These are phyloP conservation scores for Berberis vulgaris DNA, from an alignment of 164 flowering plant species.

Conservation along the genomic window DNA sequence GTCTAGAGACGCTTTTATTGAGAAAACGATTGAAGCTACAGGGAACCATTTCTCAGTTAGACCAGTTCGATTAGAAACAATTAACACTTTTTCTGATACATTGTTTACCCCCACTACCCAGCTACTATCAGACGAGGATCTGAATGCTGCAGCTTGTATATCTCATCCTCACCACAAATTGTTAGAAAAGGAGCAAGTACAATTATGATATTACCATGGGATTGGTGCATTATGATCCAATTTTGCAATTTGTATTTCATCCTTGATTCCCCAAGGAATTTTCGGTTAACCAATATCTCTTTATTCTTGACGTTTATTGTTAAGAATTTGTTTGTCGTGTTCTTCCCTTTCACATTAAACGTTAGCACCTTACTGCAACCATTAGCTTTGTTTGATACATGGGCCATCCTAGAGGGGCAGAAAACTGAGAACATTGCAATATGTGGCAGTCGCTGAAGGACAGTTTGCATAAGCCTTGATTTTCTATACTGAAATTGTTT, in stretches of 20 bases:
- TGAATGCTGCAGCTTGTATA: neutral
- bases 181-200: neutral
- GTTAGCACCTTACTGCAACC: too few relatives aligned
- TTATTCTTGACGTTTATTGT: too few relatives aligned
- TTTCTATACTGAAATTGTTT: too few relatives aligned
- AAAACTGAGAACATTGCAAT: too few relatives aligned
- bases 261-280: too few relatives aligned
- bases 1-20: neutral
- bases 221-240: neutral
- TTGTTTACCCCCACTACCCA: neutral
- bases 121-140: slow-evolving; percentile 1
- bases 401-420: too few relatives aligned
- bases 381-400: too few relatives aligned
- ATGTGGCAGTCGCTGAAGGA: too few relatives aligned
- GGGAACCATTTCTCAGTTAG: neutral
- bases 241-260: neutral
- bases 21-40: neutral
- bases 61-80: neutral
- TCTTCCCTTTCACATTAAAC: too few relatives aligned
- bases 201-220: neutral
- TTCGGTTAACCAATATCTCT: too few relatives aligned
- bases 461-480: too few relatives aligned
- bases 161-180: neutral
- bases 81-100: neutral
- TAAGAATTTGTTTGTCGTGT: too few relatives aligned